These are phyloP conservation scores for Pythium plurisporium DNA, from an alignment of 352 stramenopile genomes.

Conservation along the genomic window DNA sequence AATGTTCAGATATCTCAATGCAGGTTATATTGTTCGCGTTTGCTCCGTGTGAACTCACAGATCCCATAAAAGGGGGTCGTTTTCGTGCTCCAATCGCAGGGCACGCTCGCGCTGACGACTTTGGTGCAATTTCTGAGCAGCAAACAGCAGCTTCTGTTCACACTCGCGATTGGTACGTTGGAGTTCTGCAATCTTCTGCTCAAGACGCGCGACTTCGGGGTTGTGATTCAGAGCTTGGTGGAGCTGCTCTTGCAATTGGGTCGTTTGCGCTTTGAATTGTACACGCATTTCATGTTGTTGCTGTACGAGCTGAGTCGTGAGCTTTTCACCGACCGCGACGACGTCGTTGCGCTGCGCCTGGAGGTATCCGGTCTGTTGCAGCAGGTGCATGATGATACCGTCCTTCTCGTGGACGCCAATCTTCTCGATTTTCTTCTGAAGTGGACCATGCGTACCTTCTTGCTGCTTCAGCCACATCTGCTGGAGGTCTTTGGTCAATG, in stretches of 20 bases:
- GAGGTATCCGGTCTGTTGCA: conserved; percentile 35
- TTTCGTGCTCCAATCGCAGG: conserved; percentile 47
- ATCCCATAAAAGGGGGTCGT: conserved; percentile 63
- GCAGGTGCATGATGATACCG: conserved; percentile 41
- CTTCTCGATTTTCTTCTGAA: conserved; percentile 30
- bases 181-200: conserved; percentile 37
- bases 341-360: conserved; percentile 43
- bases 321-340: conserved; percentile 52
- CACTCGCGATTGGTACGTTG: conserved; percentile 35
- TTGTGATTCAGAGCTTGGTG: conserved; percentile 42
- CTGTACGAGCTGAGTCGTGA: conserved; percentile 59
- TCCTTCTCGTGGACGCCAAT: conserved; percentile 55
- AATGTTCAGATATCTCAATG: background rate
- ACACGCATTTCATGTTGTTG: conserved; percentile 64
- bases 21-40: conserved; percentile 12
- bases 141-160: conserved; percentile 66
- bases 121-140: conserved; percentile 67
- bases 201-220: conserved; percentile 40
- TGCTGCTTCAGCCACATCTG: background rate
- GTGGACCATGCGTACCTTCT: background rate
- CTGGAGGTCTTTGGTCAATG: conserved; percentile 13
- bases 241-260: conserved; percentile 38
- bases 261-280: conserved; percentile 42
- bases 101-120: conserved; percentile 66
- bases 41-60: conserved; percentile 9